A percentile compares a stretch with the other conserved stretches of the same genome.
These are phyloP conservation scores for Alloteropsis semialata DNA, from an alignment of 176 grass and related monocot species.

Conservation along the genomic window DNA sequence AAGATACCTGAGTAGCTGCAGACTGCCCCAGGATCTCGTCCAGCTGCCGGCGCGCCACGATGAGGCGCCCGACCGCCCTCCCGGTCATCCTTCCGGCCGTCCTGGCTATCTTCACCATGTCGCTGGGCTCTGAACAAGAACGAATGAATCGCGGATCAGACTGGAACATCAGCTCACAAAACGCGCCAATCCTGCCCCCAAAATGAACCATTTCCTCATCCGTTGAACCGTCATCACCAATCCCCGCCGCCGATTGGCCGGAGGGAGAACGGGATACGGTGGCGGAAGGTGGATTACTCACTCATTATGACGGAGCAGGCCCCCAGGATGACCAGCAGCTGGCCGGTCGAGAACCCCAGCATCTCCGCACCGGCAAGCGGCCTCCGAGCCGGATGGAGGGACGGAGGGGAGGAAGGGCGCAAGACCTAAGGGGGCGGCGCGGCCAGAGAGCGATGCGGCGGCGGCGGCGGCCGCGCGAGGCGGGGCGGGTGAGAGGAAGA, in stretches of 20 bases:
- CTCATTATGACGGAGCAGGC: conserved; percentile 56
- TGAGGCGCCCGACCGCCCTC: conserved; percentile 65
- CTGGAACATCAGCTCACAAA: background rate
- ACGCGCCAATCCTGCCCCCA: background rate
- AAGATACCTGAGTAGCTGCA: conserved; percentile 59
- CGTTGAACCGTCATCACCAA: background rate
- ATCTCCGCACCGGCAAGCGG: background rate
- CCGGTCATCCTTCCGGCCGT: conserved; percentile 67
- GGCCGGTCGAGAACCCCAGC: conserved; percentile 47
- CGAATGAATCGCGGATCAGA: background rate
- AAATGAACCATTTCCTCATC: background rate
- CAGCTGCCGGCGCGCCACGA: conserved; percentile 62
- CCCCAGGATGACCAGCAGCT: conserved; percentile 46
- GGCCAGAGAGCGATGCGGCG: background rate
- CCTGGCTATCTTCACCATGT: conserved; percentile 74
- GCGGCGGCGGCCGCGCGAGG: background rate
- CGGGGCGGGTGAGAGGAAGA: too few species aligned
- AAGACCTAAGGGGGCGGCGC: background rate
- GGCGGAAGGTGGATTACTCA: background rate
- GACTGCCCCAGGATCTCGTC: conserved; percentile 70
- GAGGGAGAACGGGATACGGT: background rate
- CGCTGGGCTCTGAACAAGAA: conserved; percentile 57
- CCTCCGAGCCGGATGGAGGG: background rate
- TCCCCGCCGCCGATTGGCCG: background rate
- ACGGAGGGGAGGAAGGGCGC: background rate